Percentiles rank a stretch among this genome's conserved stretches.
These are phyloP conservation scores for Aspergillus hiratsukae DNA, from an alignment of 2,329 filamentous ascomycete species.

Conservation along the genomic window DNA sequence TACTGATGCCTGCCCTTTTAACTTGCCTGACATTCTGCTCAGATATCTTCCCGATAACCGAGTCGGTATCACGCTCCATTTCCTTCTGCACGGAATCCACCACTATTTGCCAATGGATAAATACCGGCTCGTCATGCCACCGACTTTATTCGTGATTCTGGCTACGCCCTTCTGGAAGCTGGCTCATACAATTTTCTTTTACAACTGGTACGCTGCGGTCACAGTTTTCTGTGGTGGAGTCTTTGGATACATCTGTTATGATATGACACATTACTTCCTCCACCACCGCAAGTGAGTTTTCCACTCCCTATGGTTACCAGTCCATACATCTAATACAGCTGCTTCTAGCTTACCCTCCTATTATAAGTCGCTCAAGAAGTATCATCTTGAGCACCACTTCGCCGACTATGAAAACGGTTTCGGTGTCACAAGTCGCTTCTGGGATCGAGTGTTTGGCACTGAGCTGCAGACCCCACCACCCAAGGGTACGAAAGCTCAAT, in stretches of 20 bases:
- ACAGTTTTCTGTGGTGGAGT: conserved; percentile 83
- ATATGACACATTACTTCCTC: conserved; percentile 97
- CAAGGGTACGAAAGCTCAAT: conserved; percentile 35
- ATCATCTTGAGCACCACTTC: conserved; percentile 95
- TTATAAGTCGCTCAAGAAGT: conserved; percentile 93
- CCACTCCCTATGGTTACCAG: neutral
- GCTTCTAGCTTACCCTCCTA: conserved; percentile 66
- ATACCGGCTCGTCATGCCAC: conserved; percentile 95
- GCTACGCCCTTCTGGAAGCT: conserved; percentile 90
- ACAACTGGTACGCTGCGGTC: conserved; percentile 76
- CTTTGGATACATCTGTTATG: conserved; percentile 94
- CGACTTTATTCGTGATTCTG: conserved; percentile 75
- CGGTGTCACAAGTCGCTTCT: conserved; percentile 92
- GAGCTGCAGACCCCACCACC: conserved; percentile 55
- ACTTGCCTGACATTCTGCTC: conserved; percentile 12
- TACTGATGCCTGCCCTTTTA: neutral
- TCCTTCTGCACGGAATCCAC: conserved; percentile 92
- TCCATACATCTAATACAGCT: conserved; percentile 7
- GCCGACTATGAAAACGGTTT: conserved; percentile 97
- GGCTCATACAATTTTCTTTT: conserved; percentile 75
- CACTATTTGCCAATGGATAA: conserved; percentile 99
- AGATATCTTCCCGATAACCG: conserved; percentile 89
- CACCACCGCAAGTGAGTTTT: conserved; percentile 76
- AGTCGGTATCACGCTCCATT: conserved; percentile 79
- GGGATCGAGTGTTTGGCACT: conserved; percentile 89